Evolutionary conservation across 345 rosid genomes (phyloP).

Genomic region (Capsella bursapastoris): DNA sequence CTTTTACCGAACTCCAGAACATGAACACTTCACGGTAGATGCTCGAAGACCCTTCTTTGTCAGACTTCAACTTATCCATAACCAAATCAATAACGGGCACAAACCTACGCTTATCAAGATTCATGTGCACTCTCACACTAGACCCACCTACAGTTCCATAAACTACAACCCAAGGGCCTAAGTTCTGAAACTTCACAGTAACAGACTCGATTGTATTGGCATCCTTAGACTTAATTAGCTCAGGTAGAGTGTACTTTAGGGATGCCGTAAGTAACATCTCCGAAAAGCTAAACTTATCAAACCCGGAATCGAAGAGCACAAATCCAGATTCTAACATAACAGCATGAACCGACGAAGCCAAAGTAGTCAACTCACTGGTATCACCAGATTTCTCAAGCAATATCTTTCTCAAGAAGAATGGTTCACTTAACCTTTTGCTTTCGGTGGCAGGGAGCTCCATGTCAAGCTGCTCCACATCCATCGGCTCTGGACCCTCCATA

Average conservation of each 20-base stretch:
- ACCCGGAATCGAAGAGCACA: constrained; percentile 49
- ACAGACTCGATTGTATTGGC: constrained; percentile 41
- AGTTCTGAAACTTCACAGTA: constrained; percentile 56
- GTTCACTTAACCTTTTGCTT: constrained; percentile 53
- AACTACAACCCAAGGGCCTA: constrained; percentile 59
- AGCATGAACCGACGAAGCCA: constrained; percentile 68
- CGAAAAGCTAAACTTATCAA: constrained; percentile 55
- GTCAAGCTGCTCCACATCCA: constrained; percentile 11
- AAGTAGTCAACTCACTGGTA: constrained; percentile 49
- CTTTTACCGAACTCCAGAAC: constrained; percentile 79
- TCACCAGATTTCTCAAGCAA: constrained; percentile 57
- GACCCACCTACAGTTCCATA: constrained; percentile 56
- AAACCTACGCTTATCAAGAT: constrained; percentile 56
- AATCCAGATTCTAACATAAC: constrained; percentile 79
- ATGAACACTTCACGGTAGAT: constrained; percentile 50
- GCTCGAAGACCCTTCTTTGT: constrained; percentile 29
- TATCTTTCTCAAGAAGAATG: constrained; percentile 63
- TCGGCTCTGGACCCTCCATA: constrained; percentile 15
- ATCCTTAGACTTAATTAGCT: constrained; percentile 38
- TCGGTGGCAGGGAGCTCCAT: constrained; percentile 16
- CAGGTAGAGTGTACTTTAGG: constrained; percentile 65
- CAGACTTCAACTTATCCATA: constrained; percentile 35
- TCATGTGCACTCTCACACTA: constrained; percentile 43
- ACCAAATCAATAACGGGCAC: constrained; percentile 50
- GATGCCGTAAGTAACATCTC: constrained; percentile 52